These are phyloP conservation scores for Cunninghamia lanceolata DNA, from an alignment of 75 land plant genomes.

Conservation along the genomic window DNA sequence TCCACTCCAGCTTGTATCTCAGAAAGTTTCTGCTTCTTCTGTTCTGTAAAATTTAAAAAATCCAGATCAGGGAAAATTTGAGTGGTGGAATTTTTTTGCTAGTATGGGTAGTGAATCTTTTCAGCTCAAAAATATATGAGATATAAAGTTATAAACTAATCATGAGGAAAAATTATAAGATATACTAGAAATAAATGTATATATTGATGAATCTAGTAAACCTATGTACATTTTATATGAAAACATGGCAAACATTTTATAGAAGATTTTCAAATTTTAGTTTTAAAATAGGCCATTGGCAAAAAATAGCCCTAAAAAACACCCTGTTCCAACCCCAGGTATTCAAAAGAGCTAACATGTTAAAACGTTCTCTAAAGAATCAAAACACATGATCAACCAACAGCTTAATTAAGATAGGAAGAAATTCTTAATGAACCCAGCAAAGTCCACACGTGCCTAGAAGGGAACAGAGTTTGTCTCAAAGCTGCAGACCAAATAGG, in stretches of 20 bases:
- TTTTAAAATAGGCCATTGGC: not conserved
- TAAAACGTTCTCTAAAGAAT: not conserved
- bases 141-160: not conserved
- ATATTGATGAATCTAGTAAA: not conserved
- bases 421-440: not conserved
- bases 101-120: not conserved
- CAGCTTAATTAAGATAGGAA: not conserved
- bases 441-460: not conserved
- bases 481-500: not conserved
- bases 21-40: slow-evolving; percentile 68
- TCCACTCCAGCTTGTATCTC: slow-evolving; percentile 78
- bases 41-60: slow-evolving; percentile 41
- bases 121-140: not conserved
- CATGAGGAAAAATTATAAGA: not conserved
- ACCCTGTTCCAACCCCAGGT: not conserved
- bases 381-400: not conserved
- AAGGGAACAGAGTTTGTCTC: not conserved
- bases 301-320: not conserved
- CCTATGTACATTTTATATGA: not conserved
- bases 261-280: not conserved
- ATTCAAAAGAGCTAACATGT: not conserved
- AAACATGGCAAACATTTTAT: not conserved
- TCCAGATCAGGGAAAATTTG: not conserved
- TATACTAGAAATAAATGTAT: not conserved
- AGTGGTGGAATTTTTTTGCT: not conserved